These are phyloP conservation scores for Sporobolomyces phaffii DNA, from an alignment of 768 basidiomycete genomes.

Conservation along the genomic window DNA sequence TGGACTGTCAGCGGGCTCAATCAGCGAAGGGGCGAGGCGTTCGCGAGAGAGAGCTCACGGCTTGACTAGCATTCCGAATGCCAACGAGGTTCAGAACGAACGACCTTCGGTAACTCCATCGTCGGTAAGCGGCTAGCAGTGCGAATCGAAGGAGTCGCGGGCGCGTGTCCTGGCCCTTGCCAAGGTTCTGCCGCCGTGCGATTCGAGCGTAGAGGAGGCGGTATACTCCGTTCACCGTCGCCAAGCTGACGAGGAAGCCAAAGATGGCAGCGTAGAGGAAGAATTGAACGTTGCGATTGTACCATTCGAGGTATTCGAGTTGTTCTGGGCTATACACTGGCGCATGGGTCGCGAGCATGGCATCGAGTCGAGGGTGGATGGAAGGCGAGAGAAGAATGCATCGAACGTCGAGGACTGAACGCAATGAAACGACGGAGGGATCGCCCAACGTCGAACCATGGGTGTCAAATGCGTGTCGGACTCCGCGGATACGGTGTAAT, in stretches of 20 bases:
- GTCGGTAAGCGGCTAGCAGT: conserved; percentile 1
- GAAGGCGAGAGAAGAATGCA: too few species aligned
- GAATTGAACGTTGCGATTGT: conserved; percentile 15
- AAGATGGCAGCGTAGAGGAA: conserved; percentile 9
- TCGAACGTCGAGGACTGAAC: not conserved
- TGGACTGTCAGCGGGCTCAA: not conserved
- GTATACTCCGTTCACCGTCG: not conserved
- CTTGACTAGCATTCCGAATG: not conserved
- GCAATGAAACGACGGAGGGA: too few species aligned
- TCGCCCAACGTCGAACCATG: not conserved
- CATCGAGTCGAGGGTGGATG: too few species aligned
- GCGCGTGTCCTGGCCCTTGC: not conserved
- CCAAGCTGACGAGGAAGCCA: conserved; percentile 5
- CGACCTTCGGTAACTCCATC: not conserved
- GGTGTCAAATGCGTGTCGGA: not conserved
- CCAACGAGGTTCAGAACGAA: not conserved
- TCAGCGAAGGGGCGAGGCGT: not conserved
- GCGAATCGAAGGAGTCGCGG: not conserved
- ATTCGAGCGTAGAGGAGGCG: not conserved
- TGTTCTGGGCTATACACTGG: not conserved
- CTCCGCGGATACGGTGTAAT: not conserved
- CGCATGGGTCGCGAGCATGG: not conserved
- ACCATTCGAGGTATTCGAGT: conserved; percentile 12
- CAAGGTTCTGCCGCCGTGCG: not conserved
- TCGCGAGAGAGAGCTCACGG: not conserved